A percentile compares a stretch with the other conserved stretches of the same genome.
Evolutionary conservation across 805 yeast species (phyloP).

Genomic region (Candida caryicola): DNA sequence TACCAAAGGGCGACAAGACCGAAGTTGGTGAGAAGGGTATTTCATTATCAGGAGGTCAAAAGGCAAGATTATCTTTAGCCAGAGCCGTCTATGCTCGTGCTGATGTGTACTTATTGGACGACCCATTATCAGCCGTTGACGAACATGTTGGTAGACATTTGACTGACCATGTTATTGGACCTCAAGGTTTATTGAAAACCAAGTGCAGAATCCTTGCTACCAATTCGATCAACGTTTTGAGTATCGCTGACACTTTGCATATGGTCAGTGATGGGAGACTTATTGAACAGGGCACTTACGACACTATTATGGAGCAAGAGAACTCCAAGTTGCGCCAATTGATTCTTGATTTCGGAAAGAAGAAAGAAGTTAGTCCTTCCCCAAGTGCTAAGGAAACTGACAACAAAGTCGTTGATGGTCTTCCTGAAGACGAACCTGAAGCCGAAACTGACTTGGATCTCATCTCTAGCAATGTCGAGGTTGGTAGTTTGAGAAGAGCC

Average conservation of each 20-base stretch:
- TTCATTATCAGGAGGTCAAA: conserved; percentile 95
- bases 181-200: conserved; percentile 68
- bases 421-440: conserved; percentile 10
- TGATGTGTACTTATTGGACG: conserved; percentile 87
- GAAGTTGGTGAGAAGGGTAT: conserved; percentile 97
- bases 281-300: conserved; percentile 62
- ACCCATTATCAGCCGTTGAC: conserved; percentile 93
- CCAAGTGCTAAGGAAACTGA: conserved; percentile 15
- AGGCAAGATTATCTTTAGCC: conserved; percentile 91
- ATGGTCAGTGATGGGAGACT: conserved; percentile 69
- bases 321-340: conserved; percentile 51
- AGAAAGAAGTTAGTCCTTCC: conserved; percentile 19
- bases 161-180: conserved; percentile 78
- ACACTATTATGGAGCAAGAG: conserved; percentile 45
- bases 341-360: conserved; percentile 62
- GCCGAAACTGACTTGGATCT: conserved; percentile 31
- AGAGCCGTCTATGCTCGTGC: conserved; percentile 95
- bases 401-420: too few species aligned
- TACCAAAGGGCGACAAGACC: conserved; percentile 89
- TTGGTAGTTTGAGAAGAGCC: conserved; percentile 55
- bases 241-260: conserved; percentile 67
- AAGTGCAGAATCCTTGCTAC: conserved; percentile 83
- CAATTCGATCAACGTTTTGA: conserved; percentile 77
- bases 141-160: conserved; percentile 92
- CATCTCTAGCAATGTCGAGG: conserved; percentile 30